Evolutionary conservation across 2,329 filamentous ascomycete genomes (phyloP), one percentile per base, ranked within the genome.

Genomic region (Claviceps fusiformis): DNA sequence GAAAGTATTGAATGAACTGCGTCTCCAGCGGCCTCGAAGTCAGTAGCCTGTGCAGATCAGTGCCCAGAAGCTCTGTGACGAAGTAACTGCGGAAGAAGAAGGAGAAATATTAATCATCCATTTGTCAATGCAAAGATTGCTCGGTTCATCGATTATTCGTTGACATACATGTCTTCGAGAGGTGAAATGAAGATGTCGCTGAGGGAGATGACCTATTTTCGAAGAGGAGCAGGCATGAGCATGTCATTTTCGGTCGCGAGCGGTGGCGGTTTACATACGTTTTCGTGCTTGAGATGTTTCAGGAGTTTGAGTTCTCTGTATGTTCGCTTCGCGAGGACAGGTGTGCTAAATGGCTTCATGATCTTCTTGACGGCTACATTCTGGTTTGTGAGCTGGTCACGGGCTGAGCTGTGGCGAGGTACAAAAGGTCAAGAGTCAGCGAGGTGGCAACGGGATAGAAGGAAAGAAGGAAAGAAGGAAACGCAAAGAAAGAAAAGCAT

Each of bases 271-370:
- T n/a, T 43, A 63, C 70, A 54, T 71, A 95, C 92, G 75, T 98
- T 98, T 75, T 98, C 93, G 71, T 98, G 93, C 68, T 85, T 85
- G 58, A 98, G 77, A 68, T 98, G 93, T 78, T 97, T 98, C 67
- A 98, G 78, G 60, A 98, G 81, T 78, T 97, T 98, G 68, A 98
- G 76, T 73, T 98, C 93, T 67, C 93, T 85, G 72, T 98, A 98
- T 62, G 93, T 98, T 68, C 93, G 83, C 78, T 98, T 98, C 57
- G 93, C 93, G 50, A 98, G 79, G 57, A 98, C 93, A 1, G 93
- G 91, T n/a, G 93, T 98, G 79, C 91, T 96, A 75, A 98, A 98
- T 10, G 93, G 93, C 78, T 97, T 98, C 92, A 98, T 97, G 68
- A 98, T 98, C 82, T 98, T 98, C 82, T 98, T 98, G 70, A 98